Base-by-base conservation (phyloP, 352 stramenopile genomes). In the Thraustochytrium sp. region DNA sequence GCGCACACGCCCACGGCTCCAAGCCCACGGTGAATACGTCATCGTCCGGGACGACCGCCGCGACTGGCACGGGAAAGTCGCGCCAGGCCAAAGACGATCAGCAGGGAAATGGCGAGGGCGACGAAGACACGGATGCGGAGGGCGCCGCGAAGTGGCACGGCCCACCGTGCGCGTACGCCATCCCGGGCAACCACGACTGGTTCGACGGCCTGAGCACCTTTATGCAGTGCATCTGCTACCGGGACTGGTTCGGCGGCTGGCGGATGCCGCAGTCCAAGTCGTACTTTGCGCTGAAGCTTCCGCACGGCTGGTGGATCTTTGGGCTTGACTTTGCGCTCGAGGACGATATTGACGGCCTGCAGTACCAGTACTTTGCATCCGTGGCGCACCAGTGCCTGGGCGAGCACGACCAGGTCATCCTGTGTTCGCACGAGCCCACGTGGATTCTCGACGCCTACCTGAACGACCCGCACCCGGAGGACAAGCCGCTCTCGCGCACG, bases 151-250 rank as follows among this genome's bases (percentile, higher is more conserved):
- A 31, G 4, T 80, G 68, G 68, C 3, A 44, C 23, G 68, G 68
- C 26, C 68, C 68, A 0, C 84, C 77, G n/a, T 44, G 74, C 44
- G 77, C 63, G 9, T 88, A 85, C 63, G 49, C 80, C 13, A 82
- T 90, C n/a, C 87, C 85, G 40, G 93, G 94, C 0, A 97, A 97
- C 84, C 94, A 97, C 85, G 94, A 97, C 82, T 97, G 94, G 93
- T 96, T 97, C 85, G 94, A 97, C 84, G 94, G 94, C 21, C 87
- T 97, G 29, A 93, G 94, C 76, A 97, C 93, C 11, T 97, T 94
- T 64, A 96, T 89, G 36, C 90, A 93, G 31, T 96, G 93, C 82
- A 92, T 97, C 83, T 92, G 93, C 73, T 91, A 94, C 37, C 89
- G 93, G 51, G 92, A 96, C 65, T 97, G 92, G 92, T 90, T 97